Base-by-base conservation (phyloP, 2,329 filamentous ascomycete species). In the Sporothrix humicola region DNA sequence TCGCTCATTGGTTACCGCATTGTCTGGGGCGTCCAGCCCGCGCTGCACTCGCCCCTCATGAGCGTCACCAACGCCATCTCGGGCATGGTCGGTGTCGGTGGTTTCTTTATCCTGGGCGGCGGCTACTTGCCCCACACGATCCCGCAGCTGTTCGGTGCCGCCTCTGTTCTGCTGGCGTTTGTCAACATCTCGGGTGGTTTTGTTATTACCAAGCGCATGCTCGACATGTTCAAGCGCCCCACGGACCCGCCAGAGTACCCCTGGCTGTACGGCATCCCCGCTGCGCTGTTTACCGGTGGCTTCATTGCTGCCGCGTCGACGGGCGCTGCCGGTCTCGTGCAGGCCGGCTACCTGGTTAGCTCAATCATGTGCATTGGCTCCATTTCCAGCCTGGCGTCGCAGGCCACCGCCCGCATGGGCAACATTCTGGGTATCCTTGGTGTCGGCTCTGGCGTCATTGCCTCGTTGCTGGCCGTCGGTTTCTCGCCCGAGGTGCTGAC, bases 41-140 rank as follows among this genome's bases (percentile, higher is more conserved):
- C 94, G 50, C 85, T 97, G 5, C 94, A 97, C 81, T 95, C 93
- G 1, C 94, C 94, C 1, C 84, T 97, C 5, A 97, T 97, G 94
- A 95, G 92, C 77, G 94, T 97, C 50, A 97, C 94, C 8, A 97
- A 97, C 80, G 94, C 94, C 42, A 97, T 97, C 77, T 96, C 93
- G 46, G 93, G 89, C 72, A 93, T 97, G 92, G 94, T 97, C 44
- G 94, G 94, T 73, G 87, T 97, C 75, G 94, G 94, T 73, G 94
- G 94, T 13, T 87, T 97, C 76, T 97, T 97, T 83, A 91, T 97
- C 72, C 91, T 97, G 83, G 94, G 94, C 13, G 94, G 94, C 44
- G 93, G 93, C 31, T 92, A 90, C 79, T 76, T 93, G 0, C 93
- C 93, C 0, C 89, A 91, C 78, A 97, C 93, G 0, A 85, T 97